Base-by-base conservation (phyloP, 2,329 filamentous ascomycete species). In the Aspergillus fijiensis region DNA sequence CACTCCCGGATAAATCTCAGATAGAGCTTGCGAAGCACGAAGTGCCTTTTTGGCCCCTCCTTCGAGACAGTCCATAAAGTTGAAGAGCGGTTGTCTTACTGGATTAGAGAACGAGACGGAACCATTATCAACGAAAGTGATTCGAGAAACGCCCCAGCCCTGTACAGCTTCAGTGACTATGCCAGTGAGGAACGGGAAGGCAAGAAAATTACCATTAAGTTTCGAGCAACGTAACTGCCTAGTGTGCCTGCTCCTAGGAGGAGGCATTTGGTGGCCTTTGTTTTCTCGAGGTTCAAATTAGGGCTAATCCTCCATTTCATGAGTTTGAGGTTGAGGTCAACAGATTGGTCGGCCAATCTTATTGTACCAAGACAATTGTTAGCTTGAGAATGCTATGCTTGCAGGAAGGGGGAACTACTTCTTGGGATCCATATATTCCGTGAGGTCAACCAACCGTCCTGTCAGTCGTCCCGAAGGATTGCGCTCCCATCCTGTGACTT, bases 271-370 rank as follows among this genome's bases (percentile, higher is more conserved):
- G 92, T 94, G 59, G 89, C 85, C 72, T 96, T 97, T 72, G 98
- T 93, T 31, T 85, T 85, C 31, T 97, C 92, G 10, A 99, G 85
- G 72, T 98, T 85, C 47, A 99, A 84, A 54, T 88, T 88, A 0
- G 95, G 95, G 7, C 92, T 91, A 69, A 99, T 92, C 45, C 95
- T 88, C 95, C 95, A 99, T 79, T 97, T 99, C 88, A 99, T 99
- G 60, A 99, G 84, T 77, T 98, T 98, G 61, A 98, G 82, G 71
- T 99, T 99, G 60, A 99, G 83, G 71, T 99, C 95, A 10, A 98
- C 94, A 0, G 93, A 92, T 73, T 96, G 92, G 72, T 98, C 93
- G 23, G 95, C 95, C 19, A 98, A 81, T 67, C 81, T 80, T 58
- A 48, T 39, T 59, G 50, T 51, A 21, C 48, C 48, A 45, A 19